phyloP scores from a whole-genome alignment of 768 basidiomycete species.

The Leccinum ochraceum region DNA sequence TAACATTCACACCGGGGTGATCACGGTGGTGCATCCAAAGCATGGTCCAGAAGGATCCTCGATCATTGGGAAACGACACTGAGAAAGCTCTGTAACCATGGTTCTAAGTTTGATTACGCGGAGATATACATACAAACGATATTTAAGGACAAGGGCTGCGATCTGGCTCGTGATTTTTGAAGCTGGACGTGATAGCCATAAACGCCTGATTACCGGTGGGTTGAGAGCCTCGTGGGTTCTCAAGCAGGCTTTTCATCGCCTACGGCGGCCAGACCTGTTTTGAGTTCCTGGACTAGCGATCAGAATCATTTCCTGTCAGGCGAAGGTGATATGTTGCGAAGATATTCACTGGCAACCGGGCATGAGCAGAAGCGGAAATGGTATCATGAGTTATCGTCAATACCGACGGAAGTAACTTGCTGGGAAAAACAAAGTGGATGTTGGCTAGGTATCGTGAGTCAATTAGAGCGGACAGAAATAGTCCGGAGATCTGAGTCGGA shows the following conservation, averaged over 20 bases:
- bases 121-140: not conserved
- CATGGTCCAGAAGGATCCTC: not conserved
- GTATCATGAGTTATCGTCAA: not conserved
- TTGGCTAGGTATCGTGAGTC: conserved; percentile 8
- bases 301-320: not conserved
- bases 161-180: conserved; percentile 19
- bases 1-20: not conserved
- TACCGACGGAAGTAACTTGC: not conserved
- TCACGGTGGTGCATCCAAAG: not conserved
- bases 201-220: not conserved
- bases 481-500: conserved; percentile 16
- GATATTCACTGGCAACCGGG: not conserved
- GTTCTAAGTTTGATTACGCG: not conserved
- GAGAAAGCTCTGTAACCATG: not conserved
- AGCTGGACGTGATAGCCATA: conserved; percentile 2
- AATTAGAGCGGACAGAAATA: conserved; percentile 13
- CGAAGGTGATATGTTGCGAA: not conserved
- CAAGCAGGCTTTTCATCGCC: conserved; percentile 9
- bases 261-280: conserved; percentile 10
- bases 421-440: not conserved
- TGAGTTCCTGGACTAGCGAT: not conserved
- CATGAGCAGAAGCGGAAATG: not conserved
- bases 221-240: conserved; percentile 5
- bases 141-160: not conserved
- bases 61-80: conserved; percentile 2